These are phyloP conservation scores for Colletotrichum chrysophilum DNA, from an alignment of 2,329 filamentous ascomycete genomes.

Conservation along the genomic window DNA sequence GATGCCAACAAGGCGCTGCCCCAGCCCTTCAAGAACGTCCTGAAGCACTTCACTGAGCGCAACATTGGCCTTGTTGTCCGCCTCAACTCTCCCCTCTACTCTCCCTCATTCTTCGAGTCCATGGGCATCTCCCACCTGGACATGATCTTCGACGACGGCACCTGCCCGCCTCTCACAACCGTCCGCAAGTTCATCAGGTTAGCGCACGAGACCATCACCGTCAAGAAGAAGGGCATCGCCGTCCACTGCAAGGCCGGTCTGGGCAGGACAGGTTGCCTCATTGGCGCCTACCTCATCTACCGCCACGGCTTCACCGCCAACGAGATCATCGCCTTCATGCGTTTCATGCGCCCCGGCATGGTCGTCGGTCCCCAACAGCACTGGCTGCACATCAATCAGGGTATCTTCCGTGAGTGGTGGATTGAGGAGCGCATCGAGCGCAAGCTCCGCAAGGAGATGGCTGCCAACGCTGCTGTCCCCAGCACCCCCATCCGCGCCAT, in stretches of 20 bases:
- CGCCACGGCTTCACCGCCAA: conserved; percentile 96
- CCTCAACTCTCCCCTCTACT: conserved; percentile 95
- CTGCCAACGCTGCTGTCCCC: conserved; percentile 53
- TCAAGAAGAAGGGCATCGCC: conserved; percentile 90
- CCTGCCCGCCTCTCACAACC: conserved; percentile 86
- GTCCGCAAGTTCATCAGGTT: conserved; percentile 95
- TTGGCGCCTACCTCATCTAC: conserved; percentile 97
- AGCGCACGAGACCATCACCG: conserved; percentile 91
- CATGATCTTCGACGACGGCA: conserved; percentile 99
- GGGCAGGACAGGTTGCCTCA: conserved; percentile 92
- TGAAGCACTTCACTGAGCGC: conserved; percentile 85
- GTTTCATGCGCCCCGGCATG: conserved; percentile 99
- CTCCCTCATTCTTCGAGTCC: conserved; percentile 94
- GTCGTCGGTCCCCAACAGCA: conserved; percentile 98
- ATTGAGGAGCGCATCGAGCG: conserved; percentile 84
- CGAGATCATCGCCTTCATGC: conserved; percentile 97
- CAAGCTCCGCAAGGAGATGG: conserved; percentile 65
- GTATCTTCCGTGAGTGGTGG: conserved; percentile 98
- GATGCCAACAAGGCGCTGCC: conserved; percentile 74
- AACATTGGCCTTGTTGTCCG: conserved; percentile 94
- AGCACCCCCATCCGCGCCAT: conserved; percentile 67
- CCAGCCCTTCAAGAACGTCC: conserved; percentile 92
- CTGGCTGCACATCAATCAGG: conserved; percentile 97
- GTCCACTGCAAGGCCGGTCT: conserved; percentile 99
- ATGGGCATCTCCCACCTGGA: conserved; percentile 95